Evolutionary conservation across 148 eudicot species (phyloP).

Genomic region (Beta vulgaris): DNA sequence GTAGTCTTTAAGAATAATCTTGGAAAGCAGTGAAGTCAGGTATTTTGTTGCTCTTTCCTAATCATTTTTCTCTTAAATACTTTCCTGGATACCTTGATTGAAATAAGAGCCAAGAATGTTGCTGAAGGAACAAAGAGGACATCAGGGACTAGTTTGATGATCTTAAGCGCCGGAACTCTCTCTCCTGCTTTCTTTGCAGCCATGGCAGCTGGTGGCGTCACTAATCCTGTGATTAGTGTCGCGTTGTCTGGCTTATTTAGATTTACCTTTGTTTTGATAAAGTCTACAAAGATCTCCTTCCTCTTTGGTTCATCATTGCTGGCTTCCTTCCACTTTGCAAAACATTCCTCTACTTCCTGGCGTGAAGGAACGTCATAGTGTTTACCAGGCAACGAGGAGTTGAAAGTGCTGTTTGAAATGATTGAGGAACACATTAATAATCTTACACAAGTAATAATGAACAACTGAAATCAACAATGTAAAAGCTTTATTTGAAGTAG

Average conservation of each 20-base stretch:
- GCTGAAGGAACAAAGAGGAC: constrained; percentile 80
- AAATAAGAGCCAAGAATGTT: constrained; percentile 68
- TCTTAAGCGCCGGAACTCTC: constrained; percentile 57
- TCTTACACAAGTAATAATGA: neutral
- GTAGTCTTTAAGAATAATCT: neutral
- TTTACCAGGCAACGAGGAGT: constrained; percentile 84
- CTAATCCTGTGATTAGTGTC: constrained; percentile 65
- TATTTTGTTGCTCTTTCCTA: neutral
- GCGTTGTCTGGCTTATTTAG: constrained; percentile 53
- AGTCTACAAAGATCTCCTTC: constrained; percentile 48
- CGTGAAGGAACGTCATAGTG: constrained; percentile 69
- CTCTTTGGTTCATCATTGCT: constrained; percentile 34
- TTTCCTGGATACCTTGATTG: constrained; percentile 66
- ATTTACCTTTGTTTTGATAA: constrained; percentile 49
- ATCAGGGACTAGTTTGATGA: constrained; percentile 76
- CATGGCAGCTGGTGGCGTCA: constrained; percentile 96
- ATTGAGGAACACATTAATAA: neutral
- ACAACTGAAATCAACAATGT: neutral
- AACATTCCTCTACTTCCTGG: constrained; percentile 48
- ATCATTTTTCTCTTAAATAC: constrained; percentile 37
- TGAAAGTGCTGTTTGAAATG: constrained; percentile 60
- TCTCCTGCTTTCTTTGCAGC: constrained; percentile 86
- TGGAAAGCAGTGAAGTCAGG: neutral
- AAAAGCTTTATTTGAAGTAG: constrained; percentile 5
- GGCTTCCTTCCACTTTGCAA: constrained; percentile 36